These are phyloP conservation scores for Nannizzia gypsea DNA, from an alignment of 2,329 filamentous ascomycete genomes.

Conservation along the genomic window DNA sequence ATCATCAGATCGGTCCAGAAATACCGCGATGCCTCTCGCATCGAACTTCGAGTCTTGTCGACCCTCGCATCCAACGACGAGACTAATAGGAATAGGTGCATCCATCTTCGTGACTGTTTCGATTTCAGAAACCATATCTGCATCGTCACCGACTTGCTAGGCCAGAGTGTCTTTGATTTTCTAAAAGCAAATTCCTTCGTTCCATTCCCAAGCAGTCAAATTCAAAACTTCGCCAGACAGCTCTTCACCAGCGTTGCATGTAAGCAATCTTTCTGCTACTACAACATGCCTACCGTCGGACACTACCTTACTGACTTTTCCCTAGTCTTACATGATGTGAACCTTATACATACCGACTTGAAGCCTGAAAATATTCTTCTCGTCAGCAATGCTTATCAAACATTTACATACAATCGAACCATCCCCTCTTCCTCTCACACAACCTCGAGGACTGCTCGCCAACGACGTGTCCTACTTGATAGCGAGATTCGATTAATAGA, in stretches of 20 bases:
- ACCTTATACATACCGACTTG: constrained; percentile 82
- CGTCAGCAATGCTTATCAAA: constrained; percentile 53
- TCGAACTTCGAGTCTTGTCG: constrained; percentile 83
- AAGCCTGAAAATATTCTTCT: constrained; percentile 59
- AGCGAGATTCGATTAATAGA: constrained; percentile 57
- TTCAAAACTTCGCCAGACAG: constrained; percentile 91
- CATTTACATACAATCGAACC: constrained; percentile 56
- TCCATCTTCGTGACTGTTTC: constrained; percentile 92
- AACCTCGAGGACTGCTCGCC: constrained; percentile 46
- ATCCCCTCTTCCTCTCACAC: constrained; percentile 54
- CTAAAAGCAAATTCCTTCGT: constrained; percentile 91
- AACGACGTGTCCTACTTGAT: constrained; percentile 51
- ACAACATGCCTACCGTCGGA: neutral
- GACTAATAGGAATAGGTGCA: constrained; percentile 88
- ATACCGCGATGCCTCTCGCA: constrained; percentile 89
- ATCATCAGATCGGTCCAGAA: constrained; percentile 98
- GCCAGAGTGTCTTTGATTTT: constrained; percentile 97
- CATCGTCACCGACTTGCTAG: constrained; percentile 63
- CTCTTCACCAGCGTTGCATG: constrained; percentile 96
- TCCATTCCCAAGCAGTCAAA: constrained; percentile 95
- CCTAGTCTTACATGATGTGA: constrained; percentile 84
- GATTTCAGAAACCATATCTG: constrained; percentile 97
- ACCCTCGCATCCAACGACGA: constrained; percentile 86
- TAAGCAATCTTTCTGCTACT: no score
- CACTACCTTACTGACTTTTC: constrained; percentile 11